Conservation (phyloP, 306 rosid species). For the Begonia peltatifolia region DNA sequence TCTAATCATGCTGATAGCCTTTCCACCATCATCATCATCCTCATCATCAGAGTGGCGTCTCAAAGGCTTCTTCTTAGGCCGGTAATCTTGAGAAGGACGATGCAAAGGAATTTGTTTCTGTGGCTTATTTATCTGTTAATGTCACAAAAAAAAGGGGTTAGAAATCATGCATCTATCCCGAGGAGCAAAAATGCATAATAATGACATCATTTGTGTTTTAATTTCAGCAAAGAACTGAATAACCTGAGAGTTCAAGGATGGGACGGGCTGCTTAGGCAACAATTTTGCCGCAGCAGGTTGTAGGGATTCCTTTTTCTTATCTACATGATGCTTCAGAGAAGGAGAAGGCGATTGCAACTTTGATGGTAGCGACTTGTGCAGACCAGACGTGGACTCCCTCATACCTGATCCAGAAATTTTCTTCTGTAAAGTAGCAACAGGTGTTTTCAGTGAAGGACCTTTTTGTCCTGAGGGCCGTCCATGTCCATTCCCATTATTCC, state of each 20-base stretch:
- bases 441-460: slow-evolving; percentile 32
- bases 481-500: slow-evolving; percentile 41
- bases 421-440: slow-evolving; percentile 25
- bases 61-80: slow-evolving; percentile 44
- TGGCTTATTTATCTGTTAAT: slow-evolving; percentile 38
- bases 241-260: slow-evolving; percentile 55
- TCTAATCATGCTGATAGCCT: slow-evolving; percentile 43
- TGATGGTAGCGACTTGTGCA: slow-evolving; percentile 28
- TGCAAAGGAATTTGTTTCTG: slow-evolving; percentile 27
- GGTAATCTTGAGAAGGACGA: slow-evolving; percentile 23
- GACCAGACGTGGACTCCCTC: slow-evolving; percentile 23
- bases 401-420: slow-evolving; percentile 26
- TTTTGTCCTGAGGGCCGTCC: slow-evolving; percentile 49
- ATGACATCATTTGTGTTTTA: background rate
- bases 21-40: slow-evolving; percentile 21
- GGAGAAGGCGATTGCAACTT: slow-evolving; percentile 26
- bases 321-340: slow-evolving; percentile 26
- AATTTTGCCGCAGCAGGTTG: slow-evolving; percentile 37
- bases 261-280: slow-evolving; percentile 35
- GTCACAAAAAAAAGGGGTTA: slow-evolving; percentile 7
- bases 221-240: slow-evolving; percentile 1
- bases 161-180: slow-evolving; percentile 1
- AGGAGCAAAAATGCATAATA: background rate
- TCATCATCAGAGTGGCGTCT: slow-evolving; percentile 32
- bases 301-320: slow-evolving; percentile 32